phyloP scores from a whole-genome alignment of 2,329 filamentous ascomycete genomes.

The Aspergillus neoniger region DNA sequence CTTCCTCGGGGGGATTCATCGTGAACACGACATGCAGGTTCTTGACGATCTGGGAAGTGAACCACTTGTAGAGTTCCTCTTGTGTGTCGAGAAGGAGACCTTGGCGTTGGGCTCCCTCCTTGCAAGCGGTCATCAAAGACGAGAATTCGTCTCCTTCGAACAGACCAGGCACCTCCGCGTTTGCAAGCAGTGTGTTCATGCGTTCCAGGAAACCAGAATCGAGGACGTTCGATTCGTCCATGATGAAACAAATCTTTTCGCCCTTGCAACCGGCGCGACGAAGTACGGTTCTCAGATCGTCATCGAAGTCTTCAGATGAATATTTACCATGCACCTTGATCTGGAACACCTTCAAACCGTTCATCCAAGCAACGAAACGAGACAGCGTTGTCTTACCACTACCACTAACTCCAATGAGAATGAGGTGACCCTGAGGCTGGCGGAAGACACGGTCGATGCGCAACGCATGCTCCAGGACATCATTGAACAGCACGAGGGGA shows the following conservation, averaged over 20 bases:
- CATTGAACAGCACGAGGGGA: slow-evolving; percentile 97
- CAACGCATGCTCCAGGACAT: slow-evolving; percentile 95
- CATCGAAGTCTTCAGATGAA: slow-evolving; percentile 97
- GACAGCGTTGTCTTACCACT: slow-evolving; percentile 98
- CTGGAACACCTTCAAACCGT: slow-evolving; percentile 97
- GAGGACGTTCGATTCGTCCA: slow-evolving; percentile 98
- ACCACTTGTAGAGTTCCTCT: slow-evolving; percentile 99
- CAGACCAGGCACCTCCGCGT: slow-evolving; percentile 97
- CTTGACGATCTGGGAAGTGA: slow-evolving; percentile 98
- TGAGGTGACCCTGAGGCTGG: slow-evolving; percentile 96
- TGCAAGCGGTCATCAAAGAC: slow-evolving; percentile 98
- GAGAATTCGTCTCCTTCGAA: slow-evolving; percentile 99
- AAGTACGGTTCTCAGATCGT: slow-evolving; percentile 91
- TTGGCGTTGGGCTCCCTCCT: slow-evolving; percentile 95
- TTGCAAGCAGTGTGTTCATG: slow-evolving; percentile 98
- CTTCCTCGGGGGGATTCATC: slow-evolving; percentile 98
- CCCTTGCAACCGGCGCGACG: slow-evolving; percentile 94
- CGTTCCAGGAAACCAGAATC: slow-evolving; percentile 98
- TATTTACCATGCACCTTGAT: slow-evolving; percentile 99
- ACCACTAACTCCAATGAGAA: slow-evolving; percentile 96
- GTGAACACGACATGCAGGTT: slow-evolving; percentile 99
- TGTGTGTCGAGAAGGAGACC: slow-evolving; percentile 93
- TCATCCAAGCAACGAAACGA: slow-evolving; percentile 99
- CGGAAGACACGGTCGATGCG: slow-evolving; percentile 98
- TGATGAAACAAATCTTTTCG: slow-evolving; percentile 99